These are phyloP conservation scores for Acacia confusa DNA, from an alignment of 306 rosid species.

Conservation along the genomic window DNA sequence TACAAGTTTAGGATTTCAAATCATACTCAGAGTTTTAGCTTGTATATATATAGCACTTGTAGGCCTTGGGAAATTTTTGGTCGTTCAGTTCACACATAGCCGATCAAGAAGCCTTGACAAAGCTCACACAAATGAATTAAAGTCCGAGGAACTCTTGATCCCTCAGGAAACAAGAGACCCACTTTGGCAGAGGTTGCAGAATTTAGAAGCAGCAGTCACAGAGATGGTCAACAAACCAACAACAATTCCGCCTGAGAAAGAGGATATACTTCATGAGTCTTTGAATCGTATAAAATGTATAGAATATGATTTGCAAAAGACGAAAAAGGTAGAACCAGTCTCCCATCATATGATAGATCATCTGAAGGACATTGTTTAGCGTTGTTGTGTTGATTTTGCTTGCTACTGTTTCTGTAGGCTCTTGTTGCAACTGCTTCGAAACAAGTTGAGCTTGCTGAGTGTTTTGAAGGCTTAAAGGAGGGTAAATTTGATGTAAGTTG, in stretches of 20 bases:
- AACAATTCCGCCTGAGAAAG: slow-evolving; percentile 90
- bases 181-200: slow-evolving; percentile 77
- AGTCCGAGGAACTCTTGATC: slow-evolving; percentile 46
- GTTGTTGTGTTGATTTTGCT: slow-evolving; percentile 32
- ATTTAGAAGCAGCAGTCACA: slow-evolving; percentile 73
- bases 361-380: slow-evolving; percentile 27
- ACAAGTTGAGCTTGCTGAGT: slow-evolving; percentile 93
- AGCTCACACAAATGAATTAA: slow-evolving; percentile 41
- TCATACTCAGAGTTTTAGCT: slow-evolving; percentile 52
- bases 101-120: slow-evolving; percentile 31
- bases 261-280: slow-evolving; percentile 83
- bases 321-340: slow-evolving; percentile 66
- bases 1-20: slow-evolving; percentile 44
- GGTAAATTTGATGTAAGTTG: slow-evolving; percentile 58
- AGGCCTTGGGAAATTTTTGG: slow-evolving; percentile 47
- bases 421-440: slow-evolving; percentile 84
- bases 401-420: slow-evolving; percentile 53
- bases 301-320: slow-evolving; percentile 90
- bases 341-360: slow-evolving; percentile 27
- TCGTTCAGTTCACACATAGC: slow-evolving; percentile 31
- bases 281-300: slow-evolving; percentile 85
- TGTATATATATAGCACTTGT: slow-evolving; percentile 55
- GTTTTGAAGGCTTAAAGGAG: slow-evolving; percentile 70
- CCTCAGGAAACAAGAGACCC: slow-evolving; percentile 52
- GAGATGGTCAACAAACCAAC: slow-evolving; percentile 75